Base-by-base conservation (phyloP, 352 stramenopile species). In the Phytopythium sindhum region DNA sequence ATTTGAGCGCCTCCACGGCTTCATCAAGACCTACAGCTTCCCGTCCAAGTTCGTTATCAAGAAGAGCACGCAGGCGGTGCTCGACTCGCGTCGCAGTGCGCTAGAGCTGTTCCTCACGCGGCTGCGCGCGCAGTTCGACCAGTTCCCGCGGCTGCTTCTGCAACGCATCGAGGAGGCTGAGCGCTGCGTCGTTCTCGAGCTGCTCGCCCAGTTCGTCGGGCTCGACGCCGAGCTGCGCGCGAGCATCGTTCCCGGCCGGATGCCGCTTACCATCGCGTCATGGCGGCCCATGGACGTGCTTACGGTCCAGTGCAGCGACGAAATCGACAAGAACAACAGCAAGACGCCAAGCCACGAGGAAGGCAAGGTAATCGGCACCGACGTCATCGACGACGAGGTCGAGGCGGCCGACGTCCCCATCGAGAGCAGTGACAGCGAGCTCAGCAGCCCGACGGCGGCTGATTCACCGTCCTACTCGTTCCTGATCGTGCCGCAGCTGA, bases 1-100 rank as follows among this genome's bases (percentile, higher is more conserved):
- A 10, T 89, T 89, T 61, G 68, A 64, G 37, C 77, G 75, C 14
- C 71, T 87, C 6, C 64, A 89, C 42, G 63, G 64, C 48, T 65
- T 82, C 47, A 63, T 84, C 45, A 83, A 85, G 56, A 72, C 61
- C 26, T 87, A 84, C 57, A 67, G 69, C 26, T 89, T 89, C 60
- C 80, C 80, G 56, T 69, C 77, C 29, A 83, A 84, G 64, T 65
- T 83, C 51, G 48, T 84, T 45, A 65, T 89, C 28, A 81, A 80
- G 61, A 70, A 72, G 29, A 78, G 62, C 44, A 72, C 72, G 1
- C 61, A 72, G 31, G 44, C 67, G 9, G 61, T 71, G 10, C 50
- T 88, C 8, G 74, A 86, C 52, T 69, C 60, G 24, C 74, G 78
- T 12, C 78, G 80, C 11, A 65, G 67, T 48, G 75, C 67, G 12